Percentiles rank a stretch among this genome's conserved stretches.
phyloP scores from a whole-genome alignment of 805 yeast species.

The Myxozyma udenii region DNA sequence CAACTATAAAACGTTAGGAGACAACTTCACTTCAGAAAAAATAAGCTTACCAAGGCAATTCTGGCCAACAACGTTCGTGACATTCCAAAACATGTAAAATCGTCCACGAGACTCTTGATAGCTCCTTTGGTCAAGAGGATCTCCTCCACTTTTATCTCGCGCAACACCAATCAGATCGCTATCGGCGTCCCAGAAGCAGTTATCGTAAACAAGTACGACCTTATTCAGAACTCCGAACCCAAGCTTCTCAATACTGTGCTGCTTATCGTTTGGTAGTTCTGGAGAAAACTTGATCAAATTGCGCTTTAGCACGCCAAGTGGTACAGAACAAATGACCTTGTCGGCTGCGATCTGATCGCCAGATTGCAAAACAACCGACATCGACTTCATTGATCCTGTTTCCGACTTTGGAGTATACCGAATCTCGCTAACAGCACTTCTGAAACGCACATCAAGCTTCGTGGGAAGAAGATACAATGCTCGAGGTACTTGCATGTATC shows the following conservation, averaged over 20 bases:
- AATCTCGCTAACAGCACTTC: slow-evolving; percentile 40
- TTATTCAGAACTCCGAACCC: slow-evolving; percentile 44
- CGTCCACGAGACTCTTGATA: slow-evolving; percentile 38
- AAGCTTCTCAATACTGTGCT: slow-evolving; percentile 41
- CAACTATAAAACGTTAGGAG: slow-evolving; percentile 32
- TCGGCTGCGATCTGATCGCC: slow-evolving; percentile 45
- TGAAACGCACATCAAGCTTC: slow-evolving; percentile 43
- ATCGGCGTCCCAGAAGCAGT: slow-evolving; percentile 42
- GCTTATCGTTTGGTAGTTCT: slow-evolving; percentile 43
- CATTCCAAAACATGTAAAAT: slow-evolving; percentile 43
- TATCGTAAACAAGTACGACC: slow-evolving; percentile 40
- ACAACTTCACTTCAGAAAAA: neutral
- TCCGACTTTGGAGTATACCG: slow-evolving; percentile 39
- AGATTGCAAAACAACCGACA: slow-evolving; percentile 37
- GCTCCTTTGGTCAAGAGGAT: slow-evolving; percentile 23
- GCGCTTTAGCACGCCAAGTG: slow-evolving; percentile 43
- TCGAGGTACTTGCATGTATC: slow-evolving; percentile 37
- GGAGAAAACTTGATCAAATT: slow-evolving; percentile 43
- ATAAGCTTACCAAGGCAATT: slow-evolving; percentile 37
- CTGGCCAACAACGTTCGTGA: slow-evolving; percentile 38
- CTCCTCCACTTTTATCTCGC: slow-evolving; percentile 31
- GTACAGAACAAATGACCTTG: slow-evolving; percentile 42
- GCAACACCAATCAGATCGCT: slow-evolving; percentile 37
- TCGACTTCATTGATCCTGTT: slow-evolving; percentile 6
- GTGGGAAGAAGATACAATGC: slow-evolving; percentile 42